Base-by-base conservation (phyloP, 2,329 filamentous ascomycete genomes). In the Fusarium lyarnte region DNA sequence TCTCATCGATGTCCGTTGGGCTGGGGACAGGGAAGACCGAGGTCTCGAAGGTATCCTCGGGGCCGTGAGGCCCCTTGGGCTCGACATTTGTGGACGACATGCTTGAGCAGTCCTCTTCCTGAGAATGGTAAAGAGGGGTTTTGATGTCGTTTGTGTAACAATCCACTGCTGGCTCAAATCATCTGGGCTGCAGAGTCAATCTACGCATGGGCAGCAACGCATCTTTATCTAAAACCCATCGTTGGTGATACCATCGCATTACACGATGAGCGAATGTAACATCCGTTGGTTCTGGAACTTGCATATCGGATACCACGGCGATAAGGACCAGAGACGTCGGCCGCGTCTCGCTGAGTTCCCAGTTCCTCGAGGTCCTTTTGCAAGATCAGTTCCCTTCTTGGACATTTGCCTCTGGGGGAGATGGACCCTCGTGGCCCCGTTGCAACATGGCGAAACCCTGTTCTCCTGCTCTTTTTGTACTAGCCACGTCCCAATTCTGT, bases 21-120 rank as follows among this genome's bases (percentile, higher is more conserved):
- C 66, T 69, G 8, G 65, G 38, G 8, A 57, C 72, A 14, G 76
- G 54, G 43, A 78, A 70, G 52, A 78, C 57, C 16, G 65, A 63
- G 25, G 65, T 49, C 42, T 69, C 65, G 6, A 66, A n/a, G 27
- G 27, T 39, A 17, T 55, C 49, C 7, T 64, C 47, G 35, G 58
- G 65, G 21, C 64, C 49, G 8, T 31, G 54, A 58, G 49, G 64
- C 55, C 66, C 57, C 47, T 68, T 68, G 64, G 39, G 25, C 43
- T 69, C 64, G 14, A 21, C 35, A 17, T 38, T 51, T 17, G 27
- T 47, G 51, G 58, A 41, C 39, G 66, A 42, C 66, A 69, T 69
- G 12, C 10, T 69, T 27, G 29, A 45, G 43, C 14, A 27, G 25
- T 41, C 35, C 63, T 52, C 58, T 39, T 27, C 23, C 17, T 16